These are phyloP conservation scores for Zygotorulaspora florentina DNA, from an alignment of 805 yeast genomes.

Conservation along the genomic window DNA sequence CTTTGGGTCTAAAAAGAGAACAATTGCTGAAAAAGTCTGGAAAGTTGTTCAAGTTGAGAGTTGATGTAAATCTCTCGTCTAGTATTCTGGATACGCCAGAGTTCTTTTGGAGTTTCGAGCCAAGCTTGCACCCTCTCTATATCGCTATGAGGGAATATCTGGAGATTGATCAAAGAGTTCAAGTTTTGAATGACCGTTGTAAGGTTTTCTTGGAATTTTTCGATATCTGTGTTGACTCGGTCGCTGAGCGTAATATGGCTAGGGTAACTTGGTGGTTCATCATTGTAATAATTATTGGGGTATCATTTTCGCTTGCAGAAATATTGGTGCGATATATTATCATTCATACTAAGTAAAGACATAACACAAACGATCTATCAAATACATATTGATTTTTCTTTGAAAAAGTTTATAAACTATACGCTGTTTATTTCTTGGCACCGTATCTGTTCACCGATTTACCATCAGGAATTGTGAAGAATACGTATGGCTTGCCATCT, in stretches of 20 bases:
- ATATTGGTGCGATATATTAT: constrained; percentile 56
- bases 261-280: constrained; percentile 89
- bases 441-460: constrained; percentile 75
- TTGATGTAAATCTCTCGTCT: constrained; percentile 88
- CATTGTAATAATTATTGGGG: constrained; percentile 70
- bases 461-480: constrained; percentile 96
- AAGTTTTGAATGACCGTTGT: constrained; percentile 89
- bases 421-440: constrained; percentile 46
- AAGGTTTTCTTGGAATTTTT: constrained; percentile 90
- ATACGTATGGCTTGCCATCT: constrained; percentile 62
- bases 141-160: constrained; percentile 84
- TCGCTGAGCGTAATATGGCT: constrained; percentile 89
- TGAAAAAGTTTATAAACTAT: not conserved
- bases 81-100: constrained; percentile 93
- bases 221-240: constrained; percentile 88
- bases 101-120: constrained; percentile 94
- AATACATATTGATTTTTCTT: not conserved
- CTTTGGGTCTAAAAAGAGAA: constrained; percentile 76
- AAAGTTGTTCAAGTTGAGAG: constrained; percentile 79
- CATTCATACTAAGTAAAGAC: constrained; percentile 29
- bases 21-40: constrained; percentile 88
- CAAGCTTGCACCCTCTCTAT: constrained; percentile 90
- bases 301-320: constrained; percentile 72
- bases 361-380: not conserved
- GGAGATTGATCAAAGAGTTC: constrained; percentile 92